Evolutionary conservation across 345 rosid genomes (phyloP).

Genomic region (Gossypium herbaceum): DNA sequence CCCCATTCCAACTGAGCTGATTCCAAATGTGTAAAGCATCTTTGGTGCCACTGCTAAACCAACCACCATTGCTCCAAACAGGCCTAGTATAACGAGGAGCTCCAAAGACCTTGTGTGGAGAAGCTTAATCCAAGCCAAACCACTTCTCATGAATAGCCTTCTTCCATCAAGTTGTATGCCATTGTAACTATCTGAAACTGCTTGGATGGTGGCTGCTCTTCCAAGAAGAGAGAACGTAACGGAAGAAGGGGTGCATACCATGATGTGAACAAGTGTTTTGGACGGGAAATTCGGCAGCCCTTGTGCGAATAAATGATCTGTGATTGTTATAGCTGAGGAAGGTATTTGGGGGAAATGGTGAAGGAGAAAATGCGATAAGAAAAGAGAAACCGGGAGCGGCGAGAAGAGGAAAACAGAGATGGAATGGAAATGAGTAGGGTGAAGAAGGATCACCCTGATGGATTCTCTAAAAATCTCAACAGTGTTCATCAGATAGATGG

Average conservation of each 20-base stretch:
- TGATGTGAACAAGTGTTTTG: constrained; percentile 21
- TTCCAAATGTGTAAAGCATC: constrained; percentile 5
- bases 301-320: constrained; percentile 15
- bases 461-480: constrained; percentile 29
- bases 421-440: constrained; percentile 27
- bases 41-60: constrained; percentile 15
- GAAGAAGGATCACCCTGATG: constrained; percentile 30
- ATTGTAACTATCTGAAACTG: constrained; percentile 32
- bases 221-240: constrained; percentile 28
- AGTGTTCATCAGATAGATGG: constrained; percentile 21
- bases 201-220: constrained; percentile 28
- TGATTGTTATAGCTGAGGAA: constrained; percentile 3
- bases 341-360: constrained; percentile 20
- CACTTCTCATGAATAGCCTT: constrained; percentile 22
- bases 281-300: constrained; percentile 13
- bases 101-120: constrained; percentile 29
- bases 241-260: constrained; percentile 30
- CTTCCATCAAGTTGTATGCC: constrained; percentile 25
- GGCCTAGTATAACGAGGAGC: constrained; percentile 18
- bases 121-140: constrained; percentile 29
- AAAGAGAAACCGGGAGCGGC: constrained; percentile 27
- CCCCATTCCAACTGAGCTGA: constrained; percentile 11
- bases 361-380: constrained; percentile 28
- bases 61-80: constrained; percentile 16
- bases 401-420: constrained; percentile 31